A percentile compares a stretch with the other conserved stretches of the same genome.
These are phyloP conservation scores for Hanseniaspora pseudoguilliermondii DNA, from an alignment of 805 yeast species.

Conservation along the genomic window DNA sequence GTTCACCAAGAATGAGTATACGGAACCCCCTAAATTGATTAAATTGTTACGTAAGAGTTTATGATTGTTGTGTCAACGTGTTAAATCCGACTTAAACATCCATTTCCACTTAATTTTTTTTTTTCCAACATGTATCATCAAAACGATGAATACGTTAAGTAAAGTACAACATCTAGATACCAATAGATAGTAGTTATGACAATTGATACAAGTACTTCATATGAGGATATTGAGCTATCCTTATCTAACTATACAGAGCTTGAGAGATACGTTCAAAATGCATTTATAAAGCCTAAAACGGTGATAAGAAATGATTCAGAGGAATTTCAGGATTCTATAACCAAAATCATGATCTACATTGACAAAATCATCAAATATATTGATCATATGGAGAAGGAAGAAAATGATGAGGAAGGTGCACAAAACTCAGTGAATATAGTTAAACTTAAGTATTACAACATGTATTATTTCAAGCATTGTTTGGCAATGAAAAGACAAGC, in stretches of 20 bases:
- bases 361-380: background rate
- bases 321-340: background rate
- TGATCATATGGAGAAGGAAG: background rate
- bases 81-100: background rate
- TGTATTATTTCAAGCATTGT: constrained; percentile 3
- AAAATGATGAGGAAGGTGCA: background rate
- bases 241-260: background rate
- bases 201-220: background rate
- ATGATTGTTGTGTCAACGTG: no score
- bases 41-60: no score
- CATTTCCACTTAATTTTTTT: background rate
- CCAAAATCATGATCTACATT: background rate
- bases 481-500: constrained; percentile 9
- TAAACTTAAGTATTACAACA: constrained; percentile 1
- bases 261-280: background rate
- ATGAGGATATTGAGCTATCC: constrained; percentile 3
- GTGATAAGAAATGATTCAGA: constrained; percentile 8
- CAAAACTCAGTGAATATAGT: background rate
- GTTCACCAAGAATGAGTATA: no score
- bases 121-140: background rate
- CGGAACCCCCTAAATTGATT: background rate
- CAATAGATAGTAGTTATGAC: background rate
- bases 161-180: no score
- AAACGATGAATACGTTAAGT: no score
- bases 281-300: background rate